Percentiles rank a stretch among this genome's conserved stretches.
Evolutionary conservation across 164 flowering plant species (phyloP).

Genomic region (Vitis labrusca): DNA sequence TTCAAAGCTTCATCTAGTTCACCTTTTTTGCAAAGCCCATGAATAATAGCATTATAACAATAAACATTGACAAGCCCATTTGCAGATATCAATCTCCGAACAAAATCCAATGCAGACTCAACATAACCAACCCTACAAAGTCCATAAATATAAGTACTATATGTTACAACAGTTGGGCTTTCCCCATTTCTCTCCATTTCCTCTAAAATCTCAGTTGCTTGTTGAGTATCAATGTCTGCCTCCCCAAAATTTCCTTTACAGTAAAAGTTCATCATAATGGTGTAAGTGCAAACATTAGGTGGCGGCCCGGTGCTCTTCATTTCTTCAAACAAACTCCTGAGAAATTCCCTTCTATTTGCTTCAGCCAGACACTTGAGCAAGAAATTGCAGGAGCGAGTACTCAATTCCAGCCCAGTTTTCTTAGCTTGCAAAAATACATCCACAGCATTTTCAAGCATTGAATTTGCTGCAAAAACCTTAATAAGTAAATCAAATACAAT

Average conservation of each 20-base stretch:
- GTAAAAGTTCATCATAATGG: conserved; percentile 55
- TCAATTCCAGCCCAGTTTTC: conserved; percentile 27
- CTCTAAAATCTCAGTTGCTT: conserved; percentile 39
- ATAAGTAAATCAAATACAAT: conserved; percentile 42
- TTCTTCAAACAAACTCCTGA: conserved; percentile 38
- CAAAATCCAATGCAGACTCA: conserved; percentile 37
- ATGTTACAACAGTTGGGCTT: conserved; percentile 45
- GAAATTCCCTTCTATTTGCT: conserved; percentile 27
- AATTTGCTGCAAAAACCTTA: conserved; percentile 45
- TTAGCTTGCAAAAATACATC: conserved; percentile 41
- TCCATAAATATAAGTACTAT: conserved; percentile 43
- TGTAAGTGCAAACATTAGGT: conserved; percentile 55
- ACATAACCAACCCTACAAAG: conserved; percentile 45
- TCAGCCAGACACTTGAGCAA: conserved; percentile 53
- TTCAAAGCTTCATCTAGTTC: conserved; percentile 36
- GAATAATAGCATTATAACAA: conserved; percentile 59
- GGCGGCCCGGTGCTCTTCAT: conserved; percentile 54
- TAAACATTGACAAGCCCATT: conserved; percentile 34
- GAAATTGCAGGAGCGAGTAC: conserved; percentile 46
- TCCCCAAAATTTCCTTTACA: conserved; percentile 24
- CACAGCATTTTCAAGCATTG: conserved; percentile 49
- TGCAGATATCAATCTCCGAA: conserved; percentile 25
- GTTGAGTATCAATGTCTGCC: conserved; percentile 17
- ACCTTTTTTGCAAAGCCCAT: conserved; percentile 49
- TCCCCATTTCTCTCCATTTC: conserved; percentile 45